phyloP scores from a whole-genome alignment of 371 early-diverging fungal species.

The Syncephalastrum racemosum region DNA sequence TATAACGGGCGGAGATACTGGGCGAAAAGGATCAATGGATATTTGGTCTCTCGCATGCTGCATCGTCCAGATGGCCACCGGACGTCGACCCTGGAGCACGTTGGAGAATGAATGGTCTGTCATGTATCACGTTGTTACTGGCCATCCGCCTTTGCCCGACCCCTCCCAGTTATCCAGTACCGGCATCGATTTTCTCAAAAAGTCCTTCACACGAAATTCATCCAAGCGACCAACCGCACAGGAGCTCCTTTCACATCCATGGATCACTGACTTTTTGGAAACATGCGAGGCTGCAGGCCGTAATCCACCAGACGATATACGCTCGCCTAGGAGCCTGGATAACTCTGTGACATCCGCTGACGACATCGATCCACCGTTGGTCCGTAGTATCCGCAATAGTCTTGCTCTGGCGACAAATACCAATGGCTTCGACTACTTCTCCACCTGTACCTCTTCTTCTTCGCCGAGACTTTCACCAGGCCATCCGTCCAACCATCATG shows the following conservation, averaged over 20 bases:
- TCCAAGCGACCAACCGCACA: constrained; percentile 74
- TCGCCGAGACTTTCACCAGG: no score
- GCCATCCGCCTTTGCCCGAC: constrained; percentile 74
- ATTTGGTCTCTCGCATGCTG: constrained; percentile 95
- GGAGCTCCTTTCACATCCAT: constrained; percentile 73
- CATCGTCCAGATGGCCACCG: constrained; percentile 93
- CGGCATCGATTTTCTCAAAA: constrained; percentile 75
- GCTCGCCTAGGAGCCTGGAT: background rate
- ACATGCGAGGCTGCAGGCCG: no score
- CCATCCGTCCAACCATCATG: no score
- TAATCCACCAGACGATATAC: no score
- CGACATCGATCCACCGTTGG: constrained; percentile 23
- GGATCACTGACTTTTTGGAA: constrained; percentile 58
- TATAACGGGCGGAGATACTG: constrained; percentile 76
- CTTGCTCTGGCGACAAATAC: constrained; percentile 13
- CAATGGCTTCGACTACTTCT: no score
- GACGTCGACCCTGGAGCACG: constrained; percentile 90
- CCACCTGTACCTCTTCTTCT: no score
- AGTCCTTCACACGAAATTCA: constrained; percentile 79
- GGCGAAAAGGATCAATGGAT: constrained; percentile 85
- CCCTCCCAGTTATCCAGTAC: constrained; percentile 57
- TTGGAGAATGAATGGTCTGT: constrained; percentile 94
- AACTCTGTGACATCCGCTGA: background rate
- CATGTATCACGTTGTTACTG: constrained; percentile 80
- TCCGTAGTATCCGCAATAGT: constrained; percentile 43